Percentiles rank a stretch among this genome's conserved stretches.
Evolutionary conservation across 2,329 filamentous ascomycete genomes (phyloP).

Genomic region (Aspergillus tanneri): DNA sequence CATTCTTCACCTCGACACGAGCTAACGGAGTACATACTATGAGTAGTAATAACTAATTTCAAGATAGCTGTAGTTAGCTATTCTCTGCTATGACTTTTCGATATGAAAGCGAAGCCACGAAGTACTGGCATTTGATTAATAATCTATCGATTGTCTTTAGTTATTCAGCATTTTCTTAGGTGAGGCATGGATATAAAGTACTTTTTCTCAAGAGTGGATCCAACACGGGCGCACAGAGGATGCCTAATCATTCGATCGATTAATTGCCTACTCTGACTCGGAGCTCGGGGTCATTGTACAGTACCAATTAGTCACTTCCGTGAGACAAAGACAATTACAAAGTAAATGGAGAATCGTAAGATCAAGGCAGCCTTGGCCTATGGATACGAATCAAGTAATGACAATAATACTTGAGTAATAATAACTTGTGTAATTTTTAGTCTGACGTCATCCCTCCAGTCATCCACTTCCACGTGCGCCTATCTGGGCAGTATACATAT

Average conservation of each 20-base stretch:
- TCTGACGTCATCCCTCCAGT: neutral
- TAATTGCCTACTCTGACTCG: neutral
- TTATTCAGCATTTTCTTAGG: neutral
- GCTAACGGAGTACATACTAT: too few relatives aligned
- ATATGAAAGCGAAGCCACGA: neutral
- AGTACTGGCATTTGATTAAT: neutral
- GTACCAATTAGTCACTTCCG: too few relatives aligned
- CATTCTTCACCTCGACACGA: too few relatives aligned
- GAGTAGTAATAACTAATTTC: too few relatives aligned
- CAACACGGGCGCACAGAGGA: neutral
- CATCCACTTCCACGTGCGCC: neutral
- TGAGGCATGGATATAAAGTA: neutral
- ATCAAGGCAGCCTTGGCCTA: too few relatives aligned
- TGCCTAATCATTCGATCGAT: neutral
- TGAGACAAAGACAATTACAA: too few relatives aligned
- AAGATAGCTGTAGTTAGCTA: neutral
- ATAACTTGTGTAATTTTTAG: neutral
- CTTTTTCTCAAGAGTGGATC: neutral
- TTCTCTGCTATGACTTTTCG: neutral
- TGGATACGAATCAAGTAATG: too few relatives aligned
- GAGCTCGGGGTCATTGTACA: neutral
- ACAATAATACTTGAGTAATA: too few relatives aligned
- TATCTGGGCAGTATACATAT: too few relatives aligned
- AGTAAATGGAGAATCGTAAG: too few relatives aligned
- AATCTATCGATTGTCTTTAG: neutral